Conservation (phyloP, 495 filamentous ascomycete genomes). For the Staphylotrichum longicolle region DNA sequence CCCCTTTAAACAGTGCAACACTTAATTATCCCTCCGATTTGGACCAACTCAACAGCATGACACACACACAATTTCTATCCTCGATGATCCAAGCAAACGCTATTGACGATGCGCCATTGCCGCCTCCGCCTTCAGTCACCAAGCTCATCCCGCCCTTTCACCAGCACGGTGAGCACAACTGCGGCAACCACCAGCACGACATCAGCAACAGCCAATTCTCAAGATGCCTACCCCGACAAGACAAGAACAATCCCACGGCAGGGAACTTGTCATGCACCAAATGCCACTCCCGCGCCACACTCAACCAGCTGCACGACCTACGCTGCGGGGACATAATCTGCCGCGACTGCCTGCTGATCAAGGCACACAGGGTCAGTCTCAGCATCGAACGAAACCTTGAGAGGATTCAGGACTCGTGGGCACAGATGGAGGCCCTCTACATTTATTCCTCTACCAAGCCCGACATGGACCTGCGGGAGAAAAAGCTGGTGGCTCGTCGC, state of each 20-base stretch:
- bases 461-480: background rate
- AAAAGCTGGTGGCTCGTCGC: background rate
- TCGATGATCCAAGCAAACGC: background rate
- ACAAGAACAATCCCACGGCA: constrained; percentile 6
- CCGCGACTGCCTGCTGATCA: constrained; percentile 5
- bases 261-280: constrained; percentile 20
- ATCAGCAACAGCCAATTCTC: background rate
- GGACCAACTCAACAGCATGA: background rate
- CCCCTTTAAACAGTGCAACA: too few relatives aligned
- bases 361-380: background rate
- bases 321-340: constrained; percentile 23
- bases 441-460: background rate
- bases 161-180: background rate
- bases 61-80: background rate
- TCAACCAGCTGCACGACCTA: constrained; percentile 21
- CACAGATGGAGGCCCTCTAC: background rate
- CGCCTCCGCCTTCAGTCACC: constrained; percentile 3
- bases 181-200: constrained; percentile 17
- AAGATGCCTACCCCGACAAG: constrained; percentile 7
- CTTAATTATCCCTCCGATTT: too few relatives aligned
- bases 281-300: constrained; percentile 3
- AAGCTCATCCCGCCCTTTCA: constrained; percentile 1
- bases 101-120: background rate
- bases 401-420: background rate
- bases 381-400: constrained; percentile 3